Evolutionary conservation across 345 rosid genomes (phyloP), one percentile per base, ranked within the genome.

Genomic region (Corchorus olitorius): DNA sequence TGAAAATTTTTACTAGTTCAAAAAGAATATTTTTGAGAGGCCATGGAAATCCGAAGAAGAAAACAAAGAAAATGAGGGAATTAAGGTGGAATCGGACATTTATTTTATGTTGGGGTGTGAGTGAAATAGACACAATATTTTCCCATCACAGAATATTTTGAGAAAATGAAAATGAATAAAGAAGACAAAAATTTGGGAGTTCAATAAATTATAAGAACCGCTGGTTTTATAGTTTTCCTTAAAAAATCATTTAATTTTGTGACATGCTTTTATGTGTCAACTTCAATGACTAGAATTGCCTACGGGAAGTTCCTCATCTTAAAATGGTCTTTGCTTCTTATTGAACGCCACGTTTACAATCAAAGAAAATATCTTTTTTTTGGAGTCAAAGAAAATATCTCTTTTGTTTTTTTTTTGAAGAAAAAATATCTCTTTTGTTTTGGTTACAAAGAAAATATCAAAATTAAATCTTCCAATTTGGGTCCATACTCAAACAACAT

Each of bases 191-290:
- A 20, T 61, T 61, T 8, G n/a, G 34, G 17, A 0, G 68, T 58
- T 20, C 46, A 59, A 73, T 39, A 74, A 56, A 56, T 19, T 56
- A 79, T 49, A 56, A 19, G 75, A 37, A 52, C 82, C 82, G 78
- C 55, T 53, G 61, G 55, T 61, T 75, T 54, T 27, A 75, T 75
- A 75, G 59, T 41, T 1, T 67, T 50, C 11, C 46, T 37, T 64
- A n/a, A 65, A 10, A 65, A 35, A 16, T 17, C 49, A 65, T n/a
- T 65, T 35, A 39, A 14, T 41, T 41, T 65, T 65, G 27, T 17
- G 70, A 39, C 33, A 41, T 17, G 14, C 70, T 41, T 41, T 65
- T 46, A 46, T 46, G 72, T 22, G 71, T 66, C 71, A 46, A 46
- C 55, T 46, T 46, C 39, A 46, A 2, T 11, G 37, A n/a, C 33